Percentiles rank a stretch among this genome's conserved stretches.
These are phyloP conservation scores for Cryphonectria carpinicola DNA, from an alignment of 2,329 filamentous ascomycete genomes.

Conservation along the genomic window DNA sequence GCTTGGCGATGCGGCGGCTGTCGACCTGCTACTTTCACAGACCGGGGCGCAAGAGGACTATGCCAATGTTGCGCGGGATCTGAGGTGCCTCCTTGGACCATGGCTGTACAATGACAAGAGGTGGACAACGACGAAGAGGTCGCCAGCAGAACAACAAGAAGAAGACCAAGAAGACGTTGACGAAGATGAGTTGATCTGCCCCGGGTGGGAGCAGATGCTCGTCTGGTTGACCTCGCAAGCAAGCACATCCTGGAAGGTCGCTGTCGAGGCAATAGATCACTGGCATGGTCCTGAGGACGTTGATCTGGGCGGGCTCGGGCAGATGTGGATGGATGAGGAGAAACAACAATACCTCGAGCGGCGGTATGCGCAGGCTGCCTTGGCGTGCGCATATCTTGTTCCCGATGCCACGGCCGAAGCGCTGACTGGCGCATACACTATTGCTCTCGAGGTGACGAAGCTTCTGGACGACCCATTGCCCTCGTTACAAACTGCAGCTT, in stretches of 20 bases:
- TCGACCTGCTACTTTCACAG: constrained; percentile 64
- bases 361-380: constrained; percentile 68
- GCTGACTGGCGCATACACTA: constrained; percentile 62
- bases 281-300: constrained; percentile 77
- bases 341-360: constrained; percentile 62
- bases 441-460: constrained; percentile 61
- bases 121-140: constrained; percentile 48
- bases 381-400: constrained; percentile 71
- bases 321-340: constrained; percentile 62
- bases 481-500: constrained; percentile 52
- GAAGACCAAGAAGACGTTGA: constrained; percentile 33
- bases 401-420: constrained; percentile 61
- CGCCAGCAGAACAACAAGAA: constrained; percentile 32
- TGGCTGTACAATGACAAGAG: constrained; percentile 72
- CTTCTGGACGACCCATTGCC: constrained; percentile 64
- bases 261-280: constrained; percentile 66
- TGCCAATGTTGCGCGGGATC: constrained; percentile 60
- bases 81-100: constrained; percentile 70
- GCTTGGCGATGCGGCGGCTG: constrained; percentile 61
- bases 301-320: constrained; percentile 65
- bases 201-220: constrained; percentile 71
- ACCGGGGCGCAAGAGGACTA: constrained; percentile 49
- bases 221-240: constrained; percentile 69
- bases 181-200: constrained; percentile 44
- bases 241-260: constrained; percentile 61